Conservation (phyloP, 306 rosid species). For the Quercus cerris region DNA sequence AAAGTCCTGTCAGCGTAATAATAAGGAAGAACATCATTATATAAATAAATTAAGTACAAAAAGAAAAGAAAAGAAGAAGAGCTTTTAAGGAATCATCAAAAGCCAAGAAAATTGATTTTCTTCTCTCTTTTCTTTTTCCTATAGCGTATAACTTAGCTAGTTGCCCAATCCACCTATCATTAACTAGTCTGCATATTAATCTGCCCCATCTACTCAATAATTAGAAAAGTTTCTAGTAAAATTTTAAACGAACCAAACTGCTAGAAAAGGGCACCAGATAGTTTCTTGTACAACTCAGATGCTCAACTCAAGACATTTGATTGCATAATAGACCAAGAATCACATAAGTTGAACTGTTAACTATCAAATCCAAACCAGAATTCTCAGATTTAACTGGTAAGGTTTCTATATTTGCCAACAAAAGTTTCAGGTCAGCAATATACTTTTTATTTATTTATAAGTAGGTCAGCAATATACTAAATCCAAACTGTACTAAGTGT, state of each 20-base stretch:
- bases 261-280: not conserved
- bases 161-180: not conserved
- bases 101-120: not conserved
- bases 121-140: no score
- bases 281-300: not conserved
- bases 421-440: not conserved
- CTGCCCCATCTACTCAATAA: not conserved
- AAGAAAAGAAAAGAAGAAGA: no score
- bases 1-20: slow-evolving; percentile 21
- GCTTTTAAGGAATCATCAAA: not conserved
- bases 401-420: not conserved
- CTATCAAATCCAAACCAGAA: not conserved
- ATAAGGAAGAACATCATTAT: not conserved
- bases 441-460: not conserved
- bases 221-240: not conserved
- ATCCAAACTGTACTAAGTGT: not conserved
- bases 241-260: not conserved
- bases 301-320: not conserved
- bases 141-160: not conserved
- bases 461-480: not conserved
- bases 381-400: not conserved
- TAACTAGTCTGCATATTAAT: not conserved
- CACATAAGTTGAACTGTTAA: not conserved
- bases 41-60: not conserved
- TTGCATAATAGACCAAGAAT: not conserved